Evolutionary conservation across 1,139 yeast genomes (phyloP).

Genomic region (Yamadazyma spencermartinsiae): DNA sequence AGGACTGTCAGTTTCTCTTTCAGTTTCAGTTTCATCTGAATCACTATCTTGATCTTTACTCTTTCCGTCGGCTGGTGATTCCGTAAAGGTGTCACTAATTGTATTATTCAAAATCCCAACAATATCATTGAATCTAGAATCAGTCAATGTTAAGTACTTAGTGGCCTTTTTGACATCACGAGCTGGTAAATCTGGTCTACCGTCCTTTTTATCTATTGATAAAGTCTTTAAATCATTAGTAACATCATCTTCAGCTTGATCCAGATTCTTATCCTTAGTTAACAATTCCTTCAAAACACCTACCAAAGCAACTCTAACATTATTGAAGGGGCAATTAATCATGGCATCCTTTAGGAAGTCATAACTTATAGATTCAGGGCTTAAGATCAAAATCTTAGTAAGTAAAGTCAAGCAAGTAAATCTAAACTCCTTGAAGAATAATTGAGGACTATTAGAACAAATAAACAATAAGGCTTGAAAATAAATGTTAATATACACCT

Average conservation of each 20-base stretch:
- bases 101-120: constrained; percentile 36
- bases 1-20: constrained; percentile 6
- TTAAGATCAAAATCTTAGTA: constrained; percentile 53
- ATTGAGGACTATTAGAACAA: constrained; percentile 17
- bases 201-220: constrained; percentile 3
- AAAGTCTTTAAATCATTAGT: constrained; percentile 10
- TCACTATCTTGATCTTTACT: constrained; percentile 11
- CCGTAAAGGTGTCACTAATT: constrained; percentile 31
- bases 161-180: constrained; percentile 14
- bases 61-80: constrained; percentile 14
- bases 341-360: constrained; percentile 66
- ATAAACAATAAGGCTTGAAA: constrained; percentile 36
- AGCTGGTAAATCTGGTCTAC: constrained; percentile 22
- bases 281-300: constrained; percentile 68
- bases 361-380: constrained; percentile 59
- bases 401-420: constrained; percentile 48
- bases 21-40: constrained; percentile 3
- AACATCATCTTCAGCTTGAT: constrained; percentile 4
- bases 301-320: constrained; percentile 58
- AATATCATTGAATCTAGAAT: constrained; percentile 39
- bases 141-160: constrained; percentile 39
- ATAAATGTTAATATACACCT: constrained; percentile 29
- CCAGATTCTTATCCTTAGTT: constrained; percentile 20
- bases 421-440: constrained; percentile 19
- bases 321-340: constrained; percentile 64